Percentiles rank a stretch among this genome's conserved stretches.
Conservation (phyloP, 1,284 basidiomycete species). For the Puccinia brachypodii region DNA sequence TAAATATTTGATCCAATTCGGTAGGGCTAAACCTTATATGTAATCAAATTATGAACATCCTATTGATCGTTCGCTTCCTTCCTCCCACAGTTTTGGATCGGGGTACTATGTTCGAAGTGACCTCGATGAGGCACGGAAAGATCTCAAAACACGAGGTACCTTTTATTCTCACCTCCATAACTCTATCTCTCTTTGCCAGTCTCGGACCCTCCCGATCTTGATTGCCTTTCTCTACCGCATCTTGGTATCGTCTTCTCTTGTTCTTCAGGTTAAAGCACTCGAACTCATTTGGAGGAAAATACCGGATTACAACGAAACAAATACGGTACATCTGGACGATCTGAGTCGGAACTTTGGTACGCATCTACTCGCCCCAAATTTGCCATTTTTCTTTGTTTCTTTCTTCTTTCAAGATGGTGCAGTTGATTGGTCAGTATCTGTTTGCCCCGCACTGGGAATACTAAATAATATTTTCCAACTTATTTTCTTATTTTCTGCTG, state of each 20-base stretch:
- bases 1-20: constrained; percentile 64
- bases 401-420: not conserved
- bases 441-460: constrained; percentile 16
- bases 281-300: constrained; percentile 85
- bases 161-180: constrained; percentile 42
- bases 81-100: constrained; percentile 66
- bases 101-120: constrained; percentile 84
- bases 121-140: constrained; percentile 70
- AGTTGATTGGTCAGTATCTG: not conserved
- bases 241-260: not conserved
- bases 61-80: constrained; percentile 14
- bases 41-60: not conserved
- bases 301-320: constrained; percentile 73
- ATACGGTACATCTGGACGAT: constrained; percentile 86
- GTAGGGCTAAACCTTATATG: constrained; percentile 56
- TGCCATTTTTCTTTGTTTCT: constrained; percentile 9
- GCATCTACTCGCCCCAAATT: not conserved
- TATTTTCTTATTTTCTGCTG: constrained; percentile 63
- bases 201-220: constrained; percentile 51
- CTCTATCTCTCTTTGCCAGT: constrained; percentile 24
- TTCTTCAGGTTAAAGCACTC: constrained; percentile 67
- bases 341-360: constrained; percentile 59
- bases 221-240: not conserved
- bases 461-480: not conserved
- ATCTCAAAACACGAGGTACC: constrained; percentile 68